A percentile compares a stretch with the other conserved stretches of the same genome.
These are phyloP conservation scores for Pleurotus eryngii DNA, from an alignment of 768 basidiomycete genomes.

Conservation along the genomic window DNA sequence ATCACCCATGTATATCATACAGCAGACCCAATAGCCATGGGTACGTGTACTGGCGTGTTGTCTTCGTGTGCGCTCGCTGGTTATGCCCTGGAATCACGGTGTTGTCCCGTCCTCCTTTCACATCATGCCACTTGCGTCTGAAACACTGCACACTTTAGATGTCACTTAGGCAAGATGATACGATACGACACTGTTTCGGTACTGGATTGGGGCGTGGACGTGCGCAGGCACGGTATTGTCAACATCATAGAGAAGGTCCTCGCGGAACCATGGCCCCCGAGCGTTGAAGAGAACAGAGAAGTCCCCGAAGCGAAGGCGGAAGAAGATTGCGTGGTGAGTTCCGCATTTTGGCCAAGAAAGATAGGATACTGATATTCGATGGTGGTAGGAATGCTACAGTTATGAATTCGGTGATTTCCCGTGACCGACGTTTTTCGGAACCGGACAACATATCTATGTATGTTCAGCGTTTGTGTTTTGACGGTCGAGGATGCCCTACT, in stretches of 20 bases:
- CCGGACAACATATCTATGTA: too few relatives aligned
- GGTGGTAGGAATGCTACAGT: conserved; percentile 52
- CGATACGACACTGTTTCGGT: conserved; percentile 91
- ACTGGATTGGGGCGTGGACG: conserved; percentile 79
- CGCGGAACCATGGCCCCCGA: conserved; percentile 65
- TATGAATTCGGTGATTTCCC: conserved; percentile 54
- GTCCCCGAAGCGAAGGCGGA: conserved; percentile 55
- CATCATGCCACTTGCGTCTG: too few relatives aligned
- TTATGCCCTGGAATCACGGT: conserved; percentile 70
- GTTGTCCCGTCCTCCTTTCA: too few relatives aligned
- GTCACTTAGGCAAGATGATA: conserved; percentile 79
- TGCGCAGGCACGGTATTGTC: conserved; percentile 79
- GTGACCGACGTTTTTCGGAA: not conserved
- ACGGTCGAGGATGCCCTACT: too few relatives aligned
- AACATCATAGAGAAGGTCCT: conserved; percentile 75
- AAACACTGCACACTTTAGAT: too few relatives aligned
- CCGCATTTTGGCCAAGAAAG: not conserved
- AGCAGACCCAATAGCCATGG: conserved; percentile 93
- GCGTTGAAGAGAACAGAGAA: conserved; percentile 56
- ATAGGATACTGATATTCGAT: not conserved
- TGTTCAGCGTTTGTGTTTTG: too few relatives aligned
- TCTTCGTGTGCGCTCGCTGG: conserved; percentile 84
- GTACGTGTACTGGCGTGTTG: conserved; percentile 76
- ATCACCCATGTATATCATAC: conserved; percentile 92
- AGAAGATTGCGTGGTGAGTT: conserved; percentile 69